Conservation (phyloP, 768 basidiomycete genomes). For the Udeniomyces megalosporus region DNA sequence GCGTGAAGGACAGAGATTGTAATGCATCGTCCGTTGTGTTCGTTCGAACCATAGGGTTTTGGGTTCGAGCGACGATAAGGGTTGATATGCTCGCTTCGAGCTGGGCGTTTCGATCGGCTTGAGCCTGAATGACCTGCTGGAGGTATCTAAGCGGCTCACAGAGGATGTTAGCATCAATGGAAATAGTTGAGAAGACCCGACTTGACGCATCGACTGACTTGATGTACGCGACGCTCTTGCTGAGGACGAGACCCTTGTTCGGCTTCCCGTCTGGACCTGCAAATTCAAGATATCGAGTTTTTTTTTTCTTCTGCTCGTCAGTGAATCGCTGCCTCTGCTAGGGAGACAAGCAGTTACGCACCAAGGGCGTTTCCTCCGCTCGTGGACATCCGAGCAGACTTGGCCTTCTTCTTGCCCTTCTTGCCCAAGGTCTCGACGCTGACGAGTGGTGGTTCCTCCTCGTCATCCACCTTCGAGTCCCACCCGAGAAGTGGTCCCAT, state of each 20-base stretch:
- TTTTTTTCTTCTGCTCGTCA: slow-evolving; percentile 5
- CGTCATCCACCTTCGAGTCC: slow-evolving; percentile 5
- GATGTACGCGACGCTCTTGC: slow-evolving; percentile 66
- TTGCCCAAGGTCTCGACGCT: not conserved
- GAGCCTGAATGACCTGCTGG: slow-evolving; percentile 67
- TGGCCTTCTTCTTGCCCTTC: not conserved
- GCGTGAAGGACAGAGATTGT: no score
- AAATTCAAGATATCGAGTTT: not conserved
- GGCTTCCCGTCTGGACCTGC: slow-evolving; percentile 45
- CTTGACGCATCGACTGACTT: slow-evolving; percentile 15
- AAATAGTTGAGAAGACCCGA: not conserved
- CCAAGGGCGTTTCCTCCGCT: not conserved
- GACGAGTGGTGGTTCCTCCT: slow-evolving; percentile 30
- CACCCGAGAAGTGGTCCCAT: not conserved
- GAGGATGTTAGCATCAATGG: not conserved
- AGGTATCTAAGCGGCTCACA: no score
- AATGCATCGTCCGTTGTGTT: no score
- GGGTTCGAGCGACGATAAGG: not conserved
- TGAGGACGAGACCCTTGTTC: slow-evolving; percentile 84
- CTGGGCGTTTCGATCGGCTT: slow-evolving; percentile 60
- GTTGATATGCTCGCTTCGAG: slow-evolving; percentile 48
- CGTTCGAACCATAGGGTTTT: no score
- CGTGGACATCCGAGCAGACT: not conserved
- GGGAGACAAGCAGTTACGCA: no score
- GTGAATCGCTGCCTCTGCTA: no score